These are phyloP conservation scores for Hericium erinaceus DNA, from an alignment of 768 basidiomycete species.

Conservation along the genomic window DNA sequence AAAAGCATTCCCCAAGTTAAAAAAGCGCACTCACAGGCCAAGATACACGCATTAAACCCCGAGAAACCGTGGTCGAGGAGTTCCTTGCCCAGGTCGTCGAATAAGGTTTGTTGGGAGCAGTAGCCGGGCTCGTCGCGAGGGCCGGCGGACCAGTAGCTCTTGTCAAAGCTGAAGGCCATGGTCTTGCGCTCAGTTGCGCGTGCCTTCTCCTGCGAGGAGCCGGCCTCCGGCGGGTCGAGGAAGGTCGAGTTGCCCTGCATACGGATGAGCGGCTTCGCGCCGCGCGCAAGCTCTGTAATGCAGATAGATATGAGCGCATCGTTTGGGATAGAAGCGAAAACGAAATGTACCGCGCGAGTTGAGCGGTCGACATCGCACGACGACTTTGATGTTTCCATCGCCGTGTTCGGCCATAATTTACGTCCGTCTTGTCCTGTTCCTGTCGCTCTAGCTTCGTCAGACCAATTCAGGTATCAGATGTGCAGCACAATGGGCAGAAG, in stretches of 20 bases:
- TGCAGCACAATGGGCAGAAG: not conserved
- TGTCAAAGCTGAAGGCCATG: conserved; percentile 91
- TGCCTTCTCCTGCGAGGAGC: conserved; percentile 41
- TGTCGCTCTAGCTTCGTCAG: not conserved
- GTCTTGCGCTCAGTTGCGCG: conserved; percentile 86
- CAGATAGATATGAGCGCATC: not conserved
- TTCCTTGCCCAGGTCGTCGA: conserved; percentile 90
- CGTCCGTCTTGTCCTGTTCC: not conserved
- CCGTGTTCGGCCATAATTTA: conserved; percentile 59
- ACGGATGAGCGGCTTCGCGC: conserved; percentile 88
- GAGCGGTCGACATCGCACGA: conserved; percentile 92
- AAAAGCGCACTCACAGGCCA: conserved; percentile 74
- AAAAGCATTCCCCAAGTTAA: conserved; percentile 5
- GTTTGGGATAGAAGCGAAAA: not conserved
- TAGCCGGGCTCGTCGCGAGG: conserved; percentile 83
- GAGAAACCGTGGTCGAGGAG: conserved; percentile 91
- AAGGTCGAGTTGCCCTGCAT: conserved; percentile 94
- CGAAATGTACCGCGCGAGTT: conserved; percentile 75
- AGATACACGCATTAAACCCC: conserved; percentile 97
- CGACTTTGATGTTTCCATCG: conserved; percentile 88
- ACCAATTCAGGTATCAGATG: no score
- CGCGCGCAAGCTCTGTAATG: conserved; percentile 73
- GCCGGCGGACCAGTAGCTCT: conserved; percentile 95
- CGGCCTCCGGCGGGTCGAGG: conserved; percentile 79
- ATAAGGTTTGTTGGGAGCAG: conserved; percentile 90